Conservation (phyloP, 371 early-diverging fungal species). For the Mycotypha africana region DNA sequence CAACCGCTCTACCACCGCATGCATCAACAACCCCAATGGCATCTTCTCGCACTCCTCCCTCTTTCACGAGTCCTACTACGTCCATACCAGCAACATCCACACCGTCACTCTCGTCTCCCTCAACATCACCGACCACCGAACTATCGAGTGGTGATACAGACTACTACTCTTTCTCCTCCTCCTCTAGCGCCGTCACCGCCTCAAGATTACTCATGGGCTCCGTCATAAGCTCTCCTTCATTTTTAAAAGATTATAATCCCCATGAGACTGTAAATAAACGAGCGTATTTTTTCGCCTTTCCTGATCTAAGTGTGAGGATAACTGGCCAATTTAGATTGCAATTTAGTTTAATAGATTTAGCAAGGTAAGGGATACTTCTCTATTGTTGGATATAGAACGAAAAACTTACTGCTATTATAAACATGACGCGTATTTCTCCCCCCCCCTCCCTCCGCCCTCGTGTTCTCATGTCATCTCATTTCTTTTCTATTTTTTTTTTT, state of each 20-base stretch:
- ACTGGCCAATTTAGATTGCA: conserved; percentile 38
- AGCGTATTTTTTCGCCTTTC: conserved; percentile 52
- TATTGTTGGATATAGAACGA: not conserved
- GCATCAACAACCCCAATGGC: too few relatives aligned
- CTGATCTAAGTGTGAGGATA: conserved; percentile 42
- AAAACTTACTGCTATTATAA: not conserved
- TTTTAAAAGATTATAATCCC: conserved; percentile 42
- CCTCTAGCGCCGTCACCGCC: conserved; percentile 15
- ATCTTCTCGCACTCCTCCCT: too few relatives aligned
- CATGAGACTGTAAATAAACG: conserved; percentile 22
- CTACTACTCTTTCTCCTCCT: too few relatives aligned
- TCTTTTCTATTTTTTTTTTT: too few relatives aligned
- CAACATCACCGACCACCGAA: too few relatives aligned
- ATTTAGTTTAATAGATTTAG: conserved; percentile 34
- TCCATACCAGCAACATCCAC: too few relatives aligned
- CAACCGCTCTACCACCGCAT: too few relatives aligned
- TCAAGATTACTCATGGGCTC: conserved; percentile 49
- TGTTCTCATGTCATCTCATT: too few relatives aligned
- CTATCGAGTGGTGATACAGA: too few relatives aligned
- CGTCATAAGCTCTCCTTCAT: conserved; percentile 44
- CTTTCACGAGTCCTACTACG: too few relatives aligned
- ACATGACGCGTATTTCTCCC: not conserved
- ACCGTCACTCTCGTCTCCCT: too few relatives aligned
- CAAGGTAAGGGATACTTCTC: conserved; percentile 15
- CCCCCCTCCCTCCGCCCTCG: too few relatives aligned